phyloP scores from a whole-genome alignment of 73 alveolate genomes.

The Paramecium sonneborni region DNA sequence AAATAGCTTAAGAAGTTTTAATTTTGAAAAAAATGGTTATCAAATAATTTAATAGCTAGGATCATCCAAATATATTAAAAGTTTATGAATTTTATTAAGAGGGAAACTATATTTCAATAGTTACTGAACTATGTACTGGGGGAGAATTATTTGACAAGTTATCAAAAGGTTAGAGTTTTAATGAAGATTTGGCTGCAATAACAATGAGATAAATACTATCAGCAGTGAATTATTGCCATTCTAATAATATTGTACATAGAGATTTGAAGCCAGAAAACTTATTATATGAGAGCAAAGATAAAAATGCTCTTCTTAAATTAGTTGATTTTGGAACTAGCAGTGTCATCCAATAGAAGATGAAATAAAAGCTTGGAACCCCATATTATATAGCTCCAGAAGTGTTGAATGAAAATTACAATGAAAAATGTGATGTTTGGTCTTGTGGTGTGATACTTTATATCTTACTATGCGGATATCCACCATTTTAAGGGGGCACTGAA shows the following conservation, averaged over 20 bases:
- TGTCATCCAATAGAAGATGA: slow-evolving; percentile 34
- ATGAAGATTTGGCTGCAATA: slow-evolving; percentile 29
- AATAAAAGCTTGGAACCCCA: slow-evolving; percentile 63
- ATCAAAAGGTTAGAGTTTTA: slow-evolving; percentile 14
- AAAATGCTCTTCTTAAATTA: slow-evolving; percentile 37
- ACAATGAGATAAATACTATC: slow-evolving; percentile 47
- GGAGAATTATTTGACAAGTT: slow-evolving; percentile 64
- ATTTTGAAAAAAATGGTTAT: slow-evolving; percentile 37
- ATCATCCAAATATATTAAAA: slow-evolving; percentile 63
- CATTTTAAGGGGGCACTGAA: slow-evolving; percentile 47
- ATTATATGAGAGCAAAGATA: slow-evolving; percentile 41
- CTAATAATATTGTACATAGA: slow-evolving; percentile 60
- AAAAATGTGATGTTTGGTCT: slow-evolving; percentile 70
- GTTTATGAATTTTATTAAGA: slow-evolving; percentile 57
- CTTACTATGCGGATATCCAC: slow-evolving; percentile 62
- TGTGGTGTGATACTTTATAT: slow-evolving; percentile 68
- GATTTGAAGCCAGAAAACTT: slow-evolving; percentile 67
- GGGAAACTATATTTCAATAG: slow-evolving; percentile 41
- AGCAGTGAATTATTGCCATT: slow-evolving; percentile 64
- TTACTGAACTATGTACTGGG: slow-evolving; percentile 63
- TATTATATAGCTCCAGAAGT: slow-evolving; percentile 68
- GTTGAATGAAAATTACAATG: slow-evolving; percentile 45
- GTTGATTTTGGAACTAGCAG: slow-evolving; percentile 57
- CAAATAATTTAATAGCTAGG: slow-evolving; percentile 11
- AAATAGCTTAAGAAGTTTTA: slow-evolving; percentile 34